Conservation (phyloP, 257 asterid species). For the Lithospermum erythrorhizon region DNA sequence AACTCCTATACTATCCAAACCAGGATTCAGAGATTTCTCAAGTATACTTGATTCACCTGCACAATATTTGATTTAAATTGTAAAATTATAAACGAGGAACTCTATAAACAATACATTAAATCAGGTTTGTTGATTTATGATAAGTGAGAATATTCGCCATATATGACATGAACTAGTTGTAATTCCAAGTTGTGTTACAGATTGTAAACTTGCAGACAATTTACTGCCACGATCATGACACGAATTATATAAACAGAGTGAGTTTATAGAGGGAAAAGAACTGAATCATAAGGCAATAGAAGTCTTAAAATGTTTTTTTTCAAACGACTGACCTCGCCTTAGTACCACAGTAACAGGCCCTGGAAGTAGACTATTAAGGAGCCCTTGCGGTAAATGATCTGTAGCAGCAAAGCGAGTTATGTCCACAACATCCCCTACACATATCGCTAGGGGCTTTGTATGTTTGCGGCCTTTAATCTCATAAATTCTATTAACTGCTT, state of each 20-base stretch:
- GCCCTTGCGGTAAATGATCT: conserved; percentile 56
- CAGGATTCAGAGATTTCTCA: conserved; percentile 76
- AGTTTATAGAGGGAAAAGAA: too few species aligned
- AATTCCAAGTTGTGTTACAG: too few species aligned
- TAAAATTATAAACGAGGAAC: too few species aligned
- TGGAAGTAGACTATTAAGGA: conserved; percentile 72
- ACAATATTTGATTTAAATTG: conserved; percentile 3
- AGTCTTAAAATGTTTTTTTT: background rate
- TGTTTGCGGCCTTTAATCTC: conserved; percentile 86
- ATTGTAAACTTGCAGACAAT: too few species aligned
- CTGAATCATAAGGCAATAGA: background rate
- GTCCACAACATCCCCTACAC: conserved; percentile 72
- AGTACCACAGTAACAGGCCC: conserved; percentile 85
- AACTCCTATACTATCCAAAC: conserved; percentile 73
- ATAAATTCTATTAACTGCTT: conserved; percentile 69
- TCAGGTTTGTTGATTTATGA: too few species aligned
- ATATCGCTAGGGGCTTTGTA: conserved; percentile 80
- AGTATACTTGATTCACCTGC: conserved; percentile 74
- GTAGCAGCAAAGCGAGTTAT: conserved; percentile 56
- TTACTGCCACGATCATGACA: too few species aligned
- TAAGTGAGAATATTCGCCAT: too few species aligned
- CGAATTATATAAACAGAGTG: too few species aligned
- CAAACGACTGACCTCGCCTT: conserved; percentile 43
- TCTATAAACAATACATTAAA: too few species aligned
- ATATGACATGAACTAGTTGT: too few species aligned